phyloP scores from a whole-genome alignment of 495 filamentous ascomycete genomes.

The Penicillium bialowiezense region DNA sequence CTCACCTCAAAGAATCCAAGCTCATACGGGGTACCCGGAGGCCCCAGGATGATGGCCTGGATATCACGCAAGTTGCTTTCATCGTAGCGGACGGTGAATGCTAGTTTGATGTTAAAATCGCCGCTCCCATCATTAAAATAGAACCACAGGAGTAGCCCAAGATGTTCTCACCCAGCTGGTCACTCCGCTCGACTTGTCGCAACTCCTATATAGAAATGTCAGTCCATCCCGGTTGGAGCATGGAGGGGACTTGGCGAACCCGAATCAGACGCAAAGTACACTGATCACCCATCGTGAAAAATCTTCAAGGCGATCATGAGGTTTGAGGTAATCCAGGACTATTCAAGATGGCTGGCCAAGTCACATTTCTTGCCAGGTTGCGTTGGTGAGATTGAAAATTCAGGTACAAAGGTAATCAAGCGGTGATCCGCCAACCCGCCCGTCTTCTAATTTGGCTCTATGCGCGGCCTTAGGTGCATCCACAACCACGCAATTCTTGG shows the following conservation, averaged over 20 bases:
- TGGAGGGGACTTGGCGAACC: conserved; percentile 5
- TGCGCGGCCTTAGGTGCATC: no score
- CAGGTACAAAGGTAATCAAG: not conserved
- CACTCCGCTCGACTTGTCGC: conserved; percentile 11
- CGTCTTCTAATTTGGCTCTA: not conserved
- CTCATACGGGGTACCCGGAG: conserved; percentile 93
- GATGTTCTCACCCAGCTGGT: conserved; percentile 12
- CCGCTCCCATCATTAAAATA: no score
- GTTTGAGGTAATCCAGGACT: not conserved
- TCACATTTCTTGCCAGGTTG: no score
- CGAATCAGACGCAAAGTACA: conserved; percentile 17
- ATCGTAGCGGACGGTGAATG: conserved; percentile 62
- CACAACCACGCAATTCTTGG: no score
- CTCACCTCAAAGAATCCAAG: conserved; percentile 93
- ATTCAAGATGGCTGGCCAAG: no score
- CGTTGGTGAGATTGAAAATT: no score
- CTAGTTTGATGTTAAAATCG: no score
- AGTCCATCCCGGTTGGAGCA: not conserved
- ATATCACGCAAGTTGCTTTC: conserved; percentile 89
- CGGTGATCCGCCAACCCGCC: not conserved
- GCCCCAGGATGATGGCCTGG: conserved; percentile 84
- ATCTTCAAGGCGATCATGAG: not conserved
- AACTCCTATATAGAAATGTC: conserved; percentile 13
- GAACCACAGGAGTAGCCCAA: not conserved
- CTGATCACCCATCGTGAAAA: conserved; percentile 14